Base-by-base conservation (phyloP, 2,329 filamentous ascomycete species). In the Passalora sequoiae region DNA sequence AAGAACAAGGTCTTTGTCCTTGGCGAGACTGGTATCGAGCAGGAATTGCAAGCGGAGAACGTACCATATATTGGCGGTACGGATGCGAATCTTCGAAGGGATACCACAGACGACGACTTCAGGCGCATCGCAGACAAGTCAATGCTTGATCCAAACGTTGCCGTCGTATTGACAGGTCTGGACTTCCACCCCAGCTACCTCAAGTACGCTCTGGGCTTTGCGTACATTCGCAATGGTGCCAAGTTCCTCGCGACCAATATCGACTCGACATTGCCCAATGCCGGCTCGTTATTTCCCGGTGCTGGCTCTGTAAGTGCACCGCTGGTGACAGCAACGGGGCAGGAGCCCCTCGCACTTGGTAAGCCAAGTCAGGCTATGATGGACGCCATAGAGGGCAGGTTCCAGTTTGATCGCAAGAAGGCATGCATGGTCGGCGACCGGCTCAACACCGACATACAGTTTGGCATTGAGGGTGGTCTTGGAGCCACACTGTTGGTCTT, bases 291-390 rank as follows among this genome's bases (percentile, higher is more conserved):
- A 53, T 97, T 98, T 67, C 89, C 92, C 1, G 92, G 92, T 5
- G 92, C 92, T 1, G 92, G 92, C 1, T 84, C 86, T 2, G 83
- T 87, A 51, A 82, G 83, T 38, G 80, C 86, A 19, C 87, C 89
- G 2, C 69, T 98, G 47, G 74, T 83, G 41, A 84, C 84, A 51
- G 69, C 71, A 3, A 69, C 68, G 13, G 75, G 75, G 3, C 69
- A 78, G 62, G 74, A 84, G 58, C 91, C 92, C 1, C 68, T 88
- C 22, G 81, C 86, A 3, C 70, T 97, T 29, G 92, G 92, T 1
- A 98, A 98, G 70, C 92, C 92, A 3, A 95, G 88, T 63, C 89
- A 95, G 71, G 91, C 91, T 3, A 98, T 98, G 92, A 95, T 98
- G 91, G 91, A 97, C 65, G 89, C 92, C 3, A 85, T 98, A 44